phyloP scores from a whole-genome alignment of 768 basidiomycete species.

The Panaeolus cyanescens region DNA sequence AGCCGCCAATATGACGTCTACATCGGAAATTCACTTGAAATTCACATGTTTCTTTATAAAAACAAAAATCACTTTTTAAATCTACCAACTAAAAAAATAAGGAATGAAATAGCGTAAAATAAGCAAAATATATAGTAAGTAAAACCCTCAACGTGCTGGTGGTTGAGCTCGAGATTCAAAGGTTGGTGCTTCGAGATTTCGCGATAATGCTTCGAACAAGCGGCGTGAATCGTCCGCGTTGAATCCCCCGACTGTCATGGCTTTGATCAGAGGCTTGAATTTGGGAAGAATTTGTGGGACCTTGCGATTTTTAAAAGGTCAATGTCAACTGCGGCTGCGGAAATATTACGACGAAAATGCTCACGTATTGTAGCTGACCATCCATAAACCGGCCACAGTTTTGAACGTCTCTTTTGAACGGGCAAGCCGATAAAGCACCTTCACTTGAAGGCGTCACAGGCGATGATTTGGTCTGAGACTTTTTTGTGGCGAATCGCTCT shows the following conservation, averaged over 20 bases:
- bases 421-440: conserved; percentile 8
- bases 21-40: background rate
- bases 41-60: background rate
- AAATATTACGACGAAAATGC: conserved; percentile 7
- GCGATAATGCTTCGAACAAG: conserved; percentile 51
- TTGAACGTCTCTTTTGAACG: conserved; percentile 39
- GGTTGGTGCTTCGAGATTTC: conserved; percentile 40
- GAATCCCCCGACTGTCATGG: conserved; percentile 50
- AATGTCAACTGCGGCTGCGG: background rate
- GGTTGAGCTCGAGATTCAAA: conserved; percentile 31
- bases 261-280: conserved; percentile 43
- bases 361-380: conserved; percentile 33
- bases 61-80: background rate
- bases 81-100: background rate
- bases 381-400: conserved; percentile 42
- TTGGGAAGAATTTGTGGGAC: conserved; percentile 41
- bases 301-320: conserved; percentile 21
- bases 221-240: conserved; percentile 51
- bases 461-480: conserved; percentile 8
- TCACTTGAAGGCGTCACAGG: conserved; percentile 11
- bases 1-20: background rate
- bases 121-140: background rate
- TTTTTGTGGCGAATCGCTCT: conserved; percentile 10
- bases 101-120: background rate
- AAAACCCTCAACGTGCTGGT: background rate